Conservation (phyloP, 1,284 basidiomycete genomes). For the Rhodotorula glutinis region DNA sequence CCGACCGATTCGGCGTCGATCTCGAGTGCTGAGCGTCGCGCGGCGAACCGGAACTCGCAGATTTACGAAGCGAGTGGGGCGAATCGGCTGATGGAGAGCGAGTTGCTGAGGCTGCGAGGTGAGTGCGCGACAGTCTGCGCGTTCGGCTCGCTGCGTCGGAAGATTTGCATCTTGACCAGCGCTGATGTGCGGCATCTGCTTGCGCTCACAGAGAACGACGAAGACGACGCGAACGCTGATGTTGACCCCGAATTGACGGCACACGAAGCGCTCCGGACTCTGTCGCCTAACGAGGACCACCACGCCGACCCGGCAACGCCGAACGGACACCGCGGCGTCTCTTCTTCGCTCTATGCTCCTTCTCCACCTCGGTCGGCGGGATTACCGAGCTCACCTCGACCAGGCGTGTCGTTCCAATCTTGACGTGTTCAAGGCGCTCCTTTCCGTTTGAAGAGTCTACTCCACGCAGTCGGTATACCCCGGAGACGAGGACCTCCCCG, state of each 20-base stretch:
- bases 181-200: no score
- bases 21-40: slow-evolving; percentile 4
- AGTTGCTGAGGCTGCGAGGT: slow-evolving; percentile 23
- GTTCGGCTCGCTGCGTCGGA: no score
- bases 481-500: no score
- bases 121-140: neutral
- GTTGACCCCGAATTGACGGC: no score
- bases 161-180: no score
- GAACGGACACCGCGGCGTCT: neutral
- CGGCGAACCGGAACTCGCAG: slow-evolving; percentile 34
- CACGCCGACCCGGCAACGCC: no score
- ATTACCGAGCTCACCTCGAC: neutral
- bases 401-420: neutral
- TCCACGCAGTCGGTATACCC: no score
- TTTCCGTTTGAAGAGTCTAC: no score
- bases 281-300: no score
- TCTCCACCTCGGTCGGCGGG: neutral
- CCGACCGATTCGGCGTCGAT: neutral
- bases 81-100: slow-evolving; percentile 37
- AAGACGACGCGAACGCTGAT: neutral
- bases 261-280: no score
- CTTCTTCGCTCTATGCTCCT: neutral
- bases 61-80: slow-evolving; percentile 39
- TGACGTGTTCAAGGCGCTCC: neutral
- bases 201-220: neutral